Evolutionary conservation across 768 basidiomycete species (phyloP).

Genomic region (Fistulinella prunicolor): DNA sequence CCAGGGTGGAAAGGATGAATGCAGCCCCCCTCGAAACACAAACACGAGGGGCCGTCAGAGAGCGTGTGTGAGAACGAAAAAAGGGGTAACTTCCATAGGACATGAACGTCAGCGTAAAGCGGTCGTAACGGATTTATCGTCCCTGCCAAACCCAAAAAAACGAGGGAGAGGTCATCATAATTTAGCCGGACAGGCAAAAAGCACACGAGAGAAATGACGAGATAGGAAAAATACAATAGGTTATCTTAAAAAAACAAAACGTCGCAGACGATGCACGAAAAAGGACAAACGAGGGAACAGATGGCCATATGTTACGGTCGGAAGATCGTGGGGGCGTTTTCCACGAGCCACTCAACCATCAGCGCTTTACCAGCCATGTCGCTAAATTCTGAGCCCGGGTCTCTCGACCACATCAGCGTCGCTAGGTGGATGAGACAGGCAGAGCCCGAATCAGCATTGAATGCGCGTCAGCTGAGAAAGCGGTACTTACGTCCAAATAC

Average conservation of each 20-base stretch:
- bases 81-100: not conserved
- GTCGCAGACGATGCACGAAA: not conserved
- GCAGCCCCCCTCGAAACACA: too few species aligned
- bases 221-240: constrained; percentile 28
- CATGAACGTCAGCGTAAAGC: not conserved
- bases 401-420: constrained; percentile 88
- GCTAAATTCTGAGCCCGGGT: constrained; percentile 85
- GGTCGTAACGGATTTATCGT: not conserved
- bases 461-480: not conserved
- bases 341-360: constrained; percentile 91
- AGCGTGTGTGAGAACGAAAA: too few species aligned
- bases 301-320: constrained; percentile 10
- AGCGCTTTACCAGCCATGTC: constrained; percentile 98
- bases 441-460: constrained; percentile 1
- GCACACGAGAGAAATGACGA: not conserved
- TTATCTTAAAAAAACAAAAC: constrained; percentile 12
- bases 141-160: constrained; percentile 8
- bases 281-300: not conserved
- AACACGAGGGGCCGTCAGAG: too few species aligned
- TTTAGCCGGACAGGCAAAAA: constrained; percentile 5
- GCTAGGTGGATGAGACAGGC: constrained; percentile 45
- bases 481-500: constrained; percentile 91
- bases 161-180: constrained; percentile 16
- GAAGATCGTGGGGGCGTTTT: constrained; percentile 69
- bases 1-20: too few species aligned